A percentile compares a stretch with the other conserved stretches of the same genome.
phyloP scores from a whole-genome alignment of 371 early-diverging fungal species.

The Choanephora cucurbitarum region DNA sequence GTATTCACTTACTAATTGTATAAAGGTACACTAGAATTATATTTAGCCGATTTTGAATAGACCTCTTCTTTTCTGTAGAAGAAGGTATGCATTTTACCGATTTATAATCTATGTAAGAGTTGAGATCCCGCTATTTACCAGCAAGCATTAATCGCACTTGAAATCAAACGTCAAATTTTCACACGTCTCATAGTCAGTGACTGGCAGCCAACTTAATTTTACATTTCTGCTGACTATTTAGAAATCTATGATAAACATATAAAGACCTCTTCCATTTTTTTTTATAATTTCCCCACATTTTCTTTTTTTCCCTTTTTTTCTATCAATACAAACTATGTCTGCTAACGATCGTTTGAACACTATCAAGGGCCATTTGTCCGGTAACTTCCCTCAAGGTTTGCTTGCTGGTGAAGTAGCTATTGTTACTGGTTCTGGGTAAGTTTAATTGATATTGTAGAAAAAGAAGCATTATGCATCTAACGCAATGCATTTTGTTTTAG shows the following conservation, averaged over 20 bases:
- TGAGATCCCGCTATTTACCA: too few relatives aligned
- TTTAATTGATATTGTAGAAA: not conserved
- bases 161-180: not conserved
- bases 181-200: not conserved
- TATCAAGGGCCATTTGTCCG: constrained; percentile 53
- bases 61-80: too few relatives aligned
- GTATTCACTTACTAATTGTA: too few relatives aligned
- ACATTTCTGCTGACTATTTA: constrained; percentile 12
- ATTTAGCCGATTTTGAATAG: too few relatives aligned
- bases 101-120: too few relatives aligned
- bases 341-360: constrained; percentile 51
- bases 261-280: constrained; percentile 11
- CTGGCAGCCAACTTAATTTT: not conserved
- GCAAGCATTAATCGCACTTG: too few relatives aligned
- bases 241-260: constrained; percentile 5
- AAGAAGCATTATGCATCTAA: not conserved
- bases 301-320: constrained; percentile 11
- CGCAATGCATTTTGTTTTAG: constrained; percentile 30
- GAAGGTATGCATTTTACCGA: too few relatives aligned
- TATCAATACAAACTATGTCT: constrained; percentile 40
- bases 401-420: constrained; percentile 79
- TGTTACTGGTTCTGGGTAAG: constrained; percentile 81
- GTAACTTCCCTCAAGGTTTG: constrained; percentile 60
- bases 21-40: too few relatives aligned
- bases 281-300: constrained; percentile 16